These are phyloP conservation scores for Tetrahymena thermophila DNA, from an alignment of 73 alveolate genomes.

Conservation along the genomic window DNA sequence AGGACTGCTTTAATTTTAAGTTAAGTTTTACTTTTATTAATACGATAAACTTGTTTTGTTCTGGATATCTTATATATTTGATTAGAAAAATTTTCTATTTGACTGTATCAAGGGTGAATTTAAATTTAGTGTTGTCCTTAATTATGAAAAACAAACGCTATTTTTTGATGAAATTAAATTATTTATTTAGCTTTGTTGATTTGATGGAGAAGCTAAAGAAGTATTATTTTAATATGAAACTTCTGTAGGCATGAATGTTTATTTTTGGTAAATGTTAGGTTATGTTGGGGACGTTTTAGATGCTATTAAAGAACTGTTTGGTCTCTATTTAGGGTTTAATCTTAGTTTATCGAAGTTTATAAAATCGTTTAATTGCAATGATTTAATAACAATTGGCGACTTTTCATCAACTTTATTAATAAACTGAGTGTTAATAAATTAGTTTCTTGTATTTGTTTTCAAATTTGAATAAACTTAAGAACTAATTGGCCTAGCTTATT, in stretches of 20 bases:
- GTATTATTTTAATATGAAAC: neutral
- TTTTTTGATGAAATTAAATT: neutral
- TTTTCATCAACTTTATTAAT: neutral
- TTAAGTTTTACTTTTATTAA: too few species aligned
- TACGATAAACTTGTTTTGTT: neutral
- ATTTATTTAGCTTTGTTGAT: neutral
- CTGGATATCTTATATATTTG: neutral
- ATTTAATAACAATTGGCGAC: neutral
- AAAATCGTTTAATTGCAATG: neutral
- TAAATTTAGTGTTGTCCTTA: too few species aligned
- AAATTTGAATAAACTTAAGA: neutral
- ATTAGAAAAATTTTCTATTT: neutral
- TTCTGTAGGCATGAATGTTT: neutral
- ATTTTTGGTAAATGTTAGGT: neutral
- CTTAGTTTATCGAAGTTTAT: neutral
- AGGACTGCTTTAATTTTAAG: neutral
- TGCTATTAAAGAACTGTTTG: neutral
- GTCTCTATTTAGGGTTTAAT: neutral
- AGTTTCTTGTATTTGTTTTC: neutral
- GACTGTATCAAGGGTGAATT: neutral
- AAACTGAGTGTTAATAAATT: neutral
- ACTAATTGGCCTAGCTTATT: neutral
- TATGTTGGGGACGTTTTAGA: neutral
- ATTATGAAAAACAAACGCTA: neutral
- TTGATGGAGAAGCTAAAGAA: neutral